Evolutionary conservation across 1,284 basidiomycete genomes (phyloP), one percentile per base, ranked within the genome.

Genomic region (Pseudozyma hubeiensis): DNA sequence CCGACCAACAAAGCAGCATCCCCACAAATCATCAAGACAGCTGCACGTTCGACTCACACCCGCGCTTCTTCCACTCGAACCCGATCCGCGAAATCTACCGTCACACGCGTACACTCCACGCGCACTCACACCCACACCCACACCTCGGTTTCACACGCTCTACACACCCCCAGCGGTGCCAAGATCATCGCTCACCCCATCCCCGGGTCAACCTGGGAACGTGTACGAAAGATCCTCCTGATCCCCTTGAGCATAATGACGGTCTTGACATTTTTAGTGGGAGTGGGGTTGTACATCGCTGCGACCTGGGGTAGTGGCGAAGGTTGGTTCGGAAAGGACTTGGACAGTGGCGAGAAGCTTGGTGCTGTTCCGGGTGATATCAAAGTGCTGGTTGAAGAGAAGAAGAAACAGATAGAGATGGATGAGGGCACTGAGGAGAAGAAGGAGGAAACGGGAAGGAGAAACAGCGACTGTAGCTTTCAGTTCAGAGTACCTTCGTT

Each of bases 261-360:
- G 0, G 63, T 59, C 3, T 35, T 65, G 31, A 58, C 56, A 0
- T 65, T 65, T 16, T 34, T 59, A 7, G 16, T 19, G 1, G 63
- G 63, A 0, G 17, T 65, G 0, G 56, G 24, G 14, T 5, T 65
- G 46, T 65, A 59, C 14, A 19, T 59, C 1, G 56, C 63, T 5
- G 63, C 63, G 3, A 65, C 56, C 5, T 65, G 56, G 63, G 63
- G 63, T 1, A 53, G 45, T 30, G 56, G 63, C 5, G 63, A 65
- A 29, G 63, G 63, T 2, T 65, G 63, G 63, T 65, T 65, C 10
- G 63, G 56, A 8, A 9, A 37, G 14, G 35, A 9, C 14, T 14
- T 37, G 35, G 35, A 37, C 2, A 37, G 53, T 24, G 29, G 13
- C 0, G 13, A 35, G 41, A 41, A 19, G 13, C 10, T 48, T 9